A percentile compares a stretch with the other conserved stretches of the same genome.
Evolutionary conservation across 352 stramenopile genomes (phyloP).

Genomic region (Globisporangium ultimum): DNA sequence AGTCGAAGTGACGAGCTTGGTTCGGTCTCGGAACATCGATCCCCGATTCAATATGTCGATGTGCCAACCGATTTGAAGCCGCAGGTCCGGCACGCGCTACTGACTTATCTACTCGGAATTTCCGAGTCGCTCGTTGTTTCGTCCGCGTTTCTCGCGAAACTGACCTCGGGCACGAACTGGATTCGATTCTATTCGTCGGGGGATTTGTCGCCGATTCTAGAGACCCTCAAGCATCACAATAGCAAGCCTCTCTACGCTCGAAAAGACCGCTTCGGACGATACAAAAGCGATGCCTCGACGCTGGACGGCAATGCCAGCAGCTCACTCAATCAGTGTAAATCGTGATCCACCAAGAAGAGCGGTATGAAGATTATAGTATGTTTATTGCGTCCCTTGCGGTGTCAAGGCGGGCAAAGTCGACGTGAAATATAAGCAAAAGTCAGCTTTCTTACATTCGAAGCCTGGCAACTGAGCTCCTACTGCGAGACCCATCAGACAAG

Average conservation of each 20-base stretch:
- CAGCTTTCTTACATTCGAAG: too few relatives aligned
- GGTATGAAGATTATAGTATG: too few relatives aligned
- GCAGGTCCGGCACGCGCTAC: constrained; percentile 5
- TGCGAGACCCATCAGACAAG: too few relatives aligned
- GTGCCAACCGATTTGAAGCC: constrained; percentile 1
- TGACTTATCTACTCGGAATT: constrained; percentile 5
- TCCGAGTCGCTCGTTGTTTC: background rate
- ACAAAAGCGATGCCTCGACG: background rate
- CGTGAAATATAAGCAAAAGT: too few relatives aligned
- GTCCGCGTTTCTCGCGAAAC: background rate
- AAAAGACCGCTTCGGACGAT: constrained; percentile 10
- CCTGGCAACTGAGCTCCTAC: too few relatives aligned
- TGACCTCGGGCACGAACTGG: background rate
- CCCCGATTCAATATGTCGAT: background rate
- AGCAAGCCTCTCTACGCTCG: constrained; percentile 6
- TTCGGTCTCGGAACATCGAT: background rate
- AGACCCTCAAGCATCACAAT: constrained; percentile 10
- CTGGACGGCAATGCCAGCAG: too few relatives aligned
- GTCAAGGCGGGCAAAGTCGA: too few relatives aligned
- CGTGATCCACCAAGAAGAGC: too few relatives aligned
- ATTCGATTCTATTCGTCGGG: constrained; percentile 12
- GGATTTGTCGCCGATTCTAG: constrained; percentile 2
- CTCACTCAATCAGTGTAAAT: too few relatives aligned
- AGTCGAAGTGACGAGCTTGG: background rate
- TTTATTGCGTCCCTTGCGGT: too few relatives aligned